Base-by-base conservation (phyloP, 345 rosid species). In the Acer saccharum region DNA sequence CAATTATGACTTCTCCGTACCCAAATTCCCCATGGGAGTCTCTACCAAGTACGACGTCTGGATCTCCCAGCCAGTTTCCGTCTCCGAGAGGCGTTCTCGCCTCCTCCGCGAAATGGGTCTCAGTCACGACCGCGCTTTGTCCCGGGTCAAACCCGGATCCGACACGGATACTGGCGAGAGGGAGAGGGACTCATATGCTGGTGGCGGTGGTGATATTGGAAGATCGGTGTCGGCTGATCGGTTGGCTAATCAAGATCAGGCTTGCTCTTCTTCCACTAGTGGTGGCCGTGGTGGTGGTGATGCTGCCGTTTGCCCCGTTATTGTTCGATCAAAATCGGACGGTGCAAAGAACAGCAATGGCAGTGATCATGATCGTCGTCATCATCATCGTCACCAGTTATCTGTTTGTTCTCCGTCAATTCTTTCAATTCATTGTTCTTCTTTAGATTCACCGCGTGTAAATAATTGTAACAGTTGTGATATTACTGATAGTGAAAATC, bases 21-120 rank as follows among this genome's bases (percentile, higher is more conserved):
- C 90, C 23, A 81, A 79, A 61, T 88, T 85, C 58, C 90, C 92
- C 61, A 70, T 77, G 86, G 88, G 75, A 7, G 79, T 83, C 10
- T 83, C 89, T 3, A 65, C 77, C 2, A 86, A 77, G 74, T 89
- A 91, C 80, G 94, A 93, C 65, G 84, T 91, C 69, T 93, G 98
- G 98, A 90, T 87, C 89, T 88, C 96, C 68, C 89, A 91, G 58
- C 98, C 98, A 29, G 88, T 81, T 32, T 82, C 96, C 3, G 91
- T 93, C 4, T 91, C 97, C 43, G 96, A 93, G 81, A 88, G 97
- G 25, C 92, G 98, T 46, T 79, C 83, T 0, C 86, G 87, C 44
- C 85, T 93, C 48, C 80, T 89, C 16, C 87, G 60, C 68, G 89
- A 88, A 69, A 78, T 93, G 91, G 98, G 98, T 58, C 92, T 93